phyloP scores from a whole-genome alignment of 805 yeast species.

The Lipomyces oligophaga region DNA sequence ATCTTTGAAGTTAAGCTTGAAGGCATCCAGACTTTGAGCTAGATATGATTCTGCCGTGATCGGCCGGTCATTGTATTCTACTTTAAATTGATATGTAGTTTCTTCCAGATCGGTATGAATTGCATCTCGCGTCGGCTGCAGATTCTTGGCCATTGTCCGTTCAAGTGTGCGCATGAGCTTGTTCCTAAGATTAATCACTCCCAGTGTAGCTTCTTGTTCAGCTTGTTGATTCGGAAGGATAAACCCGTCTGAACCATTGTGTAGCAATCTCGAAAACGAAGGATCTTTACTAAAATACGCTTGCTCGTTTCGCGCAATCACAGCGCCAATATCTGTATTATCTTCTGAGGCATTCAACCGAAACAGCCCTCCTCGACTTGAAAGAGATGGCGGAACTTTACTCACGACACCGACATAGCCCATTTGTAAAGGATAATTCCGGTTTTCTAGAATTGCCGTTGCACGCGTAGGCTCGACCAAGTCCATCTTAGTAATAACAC shows the following conservation, averaged over 20 bases:
- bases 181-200: conserved; percentile 69
- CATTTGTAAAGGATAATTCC: conserved; percentile 85
- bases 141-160: conserved; percentile 80
- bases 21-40: conserved; percentile 83
- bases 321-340: conserved; percentile 55
- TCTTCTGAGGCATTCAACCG: conserved; percentile 39
- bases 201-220: conserved; percentile 45
- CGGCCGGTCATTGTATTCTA: conserved; percentile 91
- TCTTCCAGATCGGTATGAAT: conserved; percentile 93
- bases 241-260: not conserved
- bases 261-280: conserved; percentile 39
- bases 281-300: conserved; percentile 62
- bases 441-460: conserved; percentile 61
- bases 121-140: conserved; percentile 79
- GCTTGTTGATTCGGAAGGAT: not conserved
- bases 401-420: conserved; percentile 99
- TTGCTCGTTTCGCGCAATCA: conserved; percentile 45
- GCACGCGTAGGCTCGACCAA: conserved; percentile 77
- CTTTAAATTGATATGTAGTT: conserved; percentile 86
- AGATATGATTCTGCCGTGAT: conserved; percentile 91
- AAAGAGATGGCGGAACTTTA: conserved; percentile 50
- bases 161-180: conserved; percentile 85
- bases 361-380: conserved; percentile 11
- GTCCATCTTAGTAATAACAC: conserved; percentile 92
- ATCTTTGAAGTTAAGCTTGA: conserved; percentile 83